Evolutionary conservation across 306 rosid genomes (phyloP), one percentile per base, ranked within the genome.

Genomic region (Vigna mungo): DNA sequence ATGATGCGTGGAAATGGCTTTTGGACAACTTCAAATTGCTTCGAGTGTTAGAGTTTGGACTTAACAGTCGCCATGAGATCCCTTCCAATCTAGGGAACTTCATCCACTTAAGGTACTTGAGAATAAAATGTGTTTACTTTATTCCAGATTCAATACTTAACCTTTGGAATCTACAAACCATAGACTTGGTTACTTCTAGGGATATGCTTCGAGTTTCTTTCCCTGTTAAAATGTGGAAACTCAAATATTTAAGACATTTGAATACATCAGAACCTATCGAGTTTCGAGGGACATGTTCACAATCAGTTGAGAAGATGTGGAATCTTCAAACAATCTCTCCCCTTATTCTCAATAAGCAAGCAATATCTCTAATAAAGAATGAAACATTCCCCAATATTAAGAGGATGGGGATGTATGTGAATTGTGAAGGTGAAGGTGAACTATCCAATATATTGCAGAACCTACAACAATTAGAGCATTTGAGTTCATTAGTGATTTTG

Each of bases 71-170:
- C 1, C 0, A 5, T 1, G 55, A 30, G 6, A 78, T 78, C 32
- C 62, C 80, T 16, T 25, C 67, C 1, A 14, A 23, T 17, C 4
- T 83, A 37, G 68, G 56, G 5, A 11, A 16, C 36, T 44, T 78
- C 1, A 67, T 73, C 53, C 80, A 78, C 62, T n/a, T 78, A 34
- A 78, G 78, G 75, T 82, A 82, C 46, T 47, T 82, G 7, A 64
- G 69, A 53, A 58, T 25, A 20, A 20, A 20, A 20, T 20, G 1
- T 20, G 21, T 20, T 20, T 20, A 20, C 21, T 20, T 2, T 6
- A 13, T 77, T 82, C 85, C 85, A 3, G 4, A 9, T 65, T 82
- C 85, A 21, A 71, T 77, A 21, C 52, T 62, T 37, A 77, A 34
- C 39, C 79, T 82, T 72, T 2, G 9, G 59, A 53, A 53, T 53